Evolutionary conservation across 768 basidiomycete genomes (phyloP).

Genomic region (Hygrocybe coccinea): DNA sequence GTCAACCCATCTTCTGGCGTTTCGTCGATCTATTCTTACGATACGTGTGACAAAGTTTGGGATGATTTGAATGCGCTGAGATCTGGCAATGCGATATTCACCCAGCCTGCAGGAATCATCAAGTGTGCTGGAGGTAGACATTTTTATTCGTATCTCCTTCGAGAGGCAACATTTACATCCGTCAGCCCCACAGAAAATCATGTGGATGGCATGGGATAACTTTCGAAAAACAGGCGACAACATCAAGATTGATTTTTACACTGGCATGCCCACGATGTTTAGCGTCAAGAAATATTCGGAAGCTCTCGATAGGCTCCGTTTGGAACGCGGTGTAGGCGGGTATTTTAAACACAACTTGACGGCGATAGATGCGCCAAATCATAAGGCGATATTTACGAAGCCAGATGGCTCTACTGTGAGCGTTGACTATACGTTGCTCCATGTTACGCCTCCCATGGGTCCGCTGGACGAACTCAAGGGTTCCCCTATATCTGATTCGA

Average conservation of each 20-base stretch:
- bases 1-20: slow-evolving; percentile 75
- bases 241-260: slow-evolving; percentile 73
- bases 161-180: not conserved
- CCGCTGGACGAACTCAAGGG: slow-evolving; percentile 75
- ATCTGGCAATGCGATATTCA: slow-evolving; percentile 84
- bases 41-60: slow-evolving; percentile 88
- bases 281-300: slow-evolving; percentile 94
- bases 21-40: slow-evolving; percentile 87
- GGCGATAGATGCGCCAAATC: slow-evolving; percentile 62
- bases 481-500: slow-evolving; percentile 71
- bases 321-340: slow-evolving; percentile 75
- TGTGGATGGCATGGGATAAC: slow-evolving; percentile 96
- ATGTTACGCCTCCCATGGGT: slow-evolving; percentile 90
- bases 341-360: slow-evolving; percentile 81
- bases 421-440: slow-evolving; percentile 77
- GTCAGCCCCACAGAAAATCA: slow-evolving; percentile 81
- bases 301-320: slow-evolving; percentile 70
- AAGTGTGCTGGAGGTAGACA: slow-evolving; percentile 85
- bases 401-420: slow-evolving; percentile 63
- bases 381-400: slow-evolving; percentile 81
- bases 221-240: slow-evolving; percentile 56
- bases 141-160: not conserved
- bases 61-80: slow-evolving; percentile 70
- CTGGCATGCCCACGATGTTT: slow-evolving; percentile 95
- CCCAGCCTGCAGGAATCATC: slow-evolving; percentile 86